Conservation (phyloP, 2,329 filamentous ascomycete species). For the Anisogramma anomala region DNA sequence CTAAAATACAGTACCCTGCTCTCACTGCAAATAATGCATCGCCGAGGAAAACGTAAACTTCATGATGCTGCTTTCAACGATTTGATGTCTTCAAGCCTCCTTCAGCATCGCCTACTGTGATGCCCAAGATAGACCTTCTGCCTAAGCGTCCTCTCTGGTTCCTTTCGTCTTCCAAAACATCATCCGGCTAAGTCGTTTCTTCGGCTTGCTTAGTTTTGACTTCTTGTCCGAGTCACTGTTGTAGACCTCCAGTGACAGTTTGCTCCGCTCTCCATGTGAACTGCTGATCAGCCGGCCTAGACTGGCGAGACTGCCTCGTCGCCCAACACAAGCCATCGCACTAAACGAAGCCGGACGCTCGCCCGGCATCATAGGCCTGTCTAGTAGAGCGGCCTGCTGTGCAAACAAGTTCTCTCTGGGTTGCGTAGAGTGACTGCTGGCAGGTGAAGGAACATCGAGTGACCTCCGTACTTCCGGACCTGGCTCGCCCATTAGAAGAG, state of each 20-base stretch:
- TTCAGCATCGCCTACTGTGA: background rate
- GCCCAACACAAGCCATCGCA: constrained; percentile 51
- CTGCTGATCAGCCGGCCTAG: constrained; percentile 66
- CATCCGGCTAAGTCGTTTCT: constrained; percentile 58
- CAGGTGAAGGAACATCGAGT: constrained; percentile 58
- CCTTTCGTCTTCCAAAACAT: constrained; percentile 65
- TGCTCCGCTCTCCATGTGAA: constrained; percentile 63
- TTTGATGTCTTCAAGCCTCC: constrained; percentile 1
- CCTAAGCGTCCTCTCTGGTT: constrained; percentile 31
- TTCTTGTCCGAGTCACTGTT: constrained; percentile 46
- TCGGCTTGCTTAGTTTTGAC: constrained; percentile 47
- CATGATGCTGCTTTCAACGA: too few relatives aligned
- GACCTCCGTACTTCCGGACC: constrained; percentile 62
- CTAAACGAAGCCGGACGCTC: constrained; percentile 53
- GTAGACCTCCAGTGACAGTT: constrained; percentile 56
- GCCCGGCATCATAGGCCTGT: constrained; percentile 36
- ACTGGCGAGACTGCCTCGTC: constrained; percentile 66
- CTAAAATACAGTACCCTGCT: constrained; percentile 12
- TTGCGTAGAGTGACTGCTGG: constrained; percentile 68
- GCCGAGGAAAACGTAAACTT: too few relatives aligned
- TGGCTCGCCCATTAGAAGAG: constrained; percentile 60
- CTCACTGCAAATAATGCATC: constrained; percentile 16
- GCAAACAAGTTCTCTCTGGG: constrained; percentile 51
- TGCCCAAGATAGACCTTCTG: too few relatives aligned
- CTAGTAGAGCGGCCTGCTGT: constrained; percentile 33